Evolutionary conservation across 257 asterid genomes (phyloP).

Genomic region (Solanum piurae): DNA sequence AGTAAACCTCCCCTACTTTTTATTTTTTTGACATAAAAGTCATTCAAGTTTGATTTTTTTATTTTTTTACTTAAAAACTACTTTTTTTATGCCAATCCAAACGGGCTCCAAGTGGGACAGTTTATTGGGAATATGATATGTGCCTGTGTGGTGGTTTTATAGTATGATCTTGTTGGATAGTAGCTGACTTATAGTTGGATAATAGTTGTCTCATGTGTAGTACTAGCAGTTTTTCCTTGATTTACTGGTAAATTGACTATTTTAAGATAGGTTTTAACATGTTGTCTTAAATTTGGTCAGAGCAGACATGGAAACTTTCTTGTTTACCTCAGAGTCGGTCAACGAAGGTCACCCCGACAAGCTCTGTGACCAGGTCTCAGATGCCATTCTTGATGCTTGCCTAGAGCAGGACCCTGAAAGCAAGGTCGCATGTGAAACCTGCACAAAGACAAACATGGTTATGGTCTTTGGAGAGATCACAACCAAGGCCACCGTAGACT

Average conservation of each 20-base stretch:
- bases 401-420: constrained; percentile 81
- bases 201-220: not conserved
- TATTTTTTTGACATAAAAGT: too few relatives aligned
- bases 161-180: not conserved
- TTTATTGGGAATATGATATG: not conserved
- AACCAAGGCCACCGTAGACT: constrained; percentile 64
- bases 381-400: constrained; percentile 90
- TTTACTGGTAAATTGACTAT: not conserved
- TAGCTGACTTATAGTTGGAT: not conserved
- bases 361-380: constrained; percentile 92
- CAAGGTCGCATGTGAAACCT: constrained; percentile 86
- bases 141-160: not conserved
- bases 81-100: too few relatives aligned
- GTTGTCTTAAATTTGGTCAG: constrained; percentile 14
- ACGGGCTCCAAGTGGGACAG: not conserved
- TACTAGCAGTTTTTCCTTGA: not conserved
- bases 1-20: too few relatives aligned
- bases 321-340: constrained; percentile 81
- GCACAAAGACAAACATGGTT: constrained; percentile 93
- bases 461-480: constrained; percentile 97
- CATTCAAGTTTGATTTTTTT: too few relatives aligned
- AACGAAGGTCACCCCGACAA: constrained; percentile 94
- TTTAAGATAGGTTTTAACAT: not conserved
- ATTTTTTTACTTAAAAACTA: not conserved
- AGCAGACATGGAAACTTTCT: constrained; percentile 59